Evolutionary conservation across 1,139 yeast genomes (phyloP).

Genomic region (Kodamaea derodonti): DNA sequence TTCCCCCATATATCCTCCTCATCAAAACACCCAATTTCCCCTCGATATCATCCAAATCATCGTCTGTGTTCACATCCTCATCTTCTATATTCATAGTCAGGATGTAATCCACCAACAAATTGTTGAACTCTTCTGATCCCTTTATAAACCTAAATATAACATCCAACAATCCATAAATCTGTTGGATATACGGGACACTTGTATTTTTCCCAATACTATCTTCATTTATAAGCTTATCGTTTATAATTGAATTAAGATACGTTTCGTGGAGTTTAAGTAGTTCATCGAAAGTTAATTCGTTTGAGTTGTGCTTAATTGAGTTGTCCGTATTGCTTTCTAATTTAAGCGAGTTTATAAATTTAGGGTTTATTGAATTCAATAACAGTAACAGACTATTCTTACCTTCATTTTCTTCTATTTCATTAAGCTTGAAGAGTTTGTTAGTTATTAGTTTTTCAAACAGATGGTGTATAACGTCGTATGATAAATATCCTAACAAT

Average conservation of each 20-base stretch:
- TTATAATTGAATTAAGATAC: conserved; percentile 36
- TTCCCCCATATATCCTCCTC: conserved; percentile 21
- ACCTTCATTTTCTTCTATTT: conserved; percentile 7
- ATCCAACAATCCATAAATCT: conserved; percentile 42
- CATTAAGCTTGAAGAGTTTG: conserved; percentile 17
- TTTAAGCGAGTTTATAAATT: conserved; percentile 8
- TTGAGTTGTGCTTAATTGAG: conserved; percentile 12
- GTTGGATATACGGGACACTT: conserved; percentile 39
- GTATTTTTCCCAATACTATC: conserved; percentile 36
- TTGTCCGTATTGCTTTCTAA: conserved; percentile 3
- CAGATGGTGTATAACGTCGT: conserved; percentile 47
- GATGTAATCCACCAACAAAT: conserved; percentile 27
- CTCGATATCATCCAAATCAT: conserved; percentile 25
- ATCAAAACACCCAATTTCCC: conserved; percentile 23
- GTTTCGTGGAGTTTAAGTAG: conserved; percentile 37
- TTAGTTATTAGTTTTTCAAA: conserved; percentile 27
- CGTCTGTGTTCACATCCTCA: conserved; percentile 14
- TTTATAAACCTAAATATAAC: conserved; percentile 40
- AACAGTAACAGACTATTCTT: conserved; percentile 12
- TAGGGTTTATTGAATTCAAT: conserved; percentile 12
- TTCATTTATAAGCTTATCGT: conserved; percentile 37
- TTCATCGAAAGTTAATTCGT: conserved; percentile 45
- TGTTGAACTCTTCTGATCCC: conserved; percentile 43
- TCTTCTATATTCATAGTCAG: conserved; percentile 17
- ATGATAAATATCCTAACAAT: conserved; percentile 41